Conservation (phyloP, 148 eudicot species). For the Amaranthus hypochondriacus region DNA sequence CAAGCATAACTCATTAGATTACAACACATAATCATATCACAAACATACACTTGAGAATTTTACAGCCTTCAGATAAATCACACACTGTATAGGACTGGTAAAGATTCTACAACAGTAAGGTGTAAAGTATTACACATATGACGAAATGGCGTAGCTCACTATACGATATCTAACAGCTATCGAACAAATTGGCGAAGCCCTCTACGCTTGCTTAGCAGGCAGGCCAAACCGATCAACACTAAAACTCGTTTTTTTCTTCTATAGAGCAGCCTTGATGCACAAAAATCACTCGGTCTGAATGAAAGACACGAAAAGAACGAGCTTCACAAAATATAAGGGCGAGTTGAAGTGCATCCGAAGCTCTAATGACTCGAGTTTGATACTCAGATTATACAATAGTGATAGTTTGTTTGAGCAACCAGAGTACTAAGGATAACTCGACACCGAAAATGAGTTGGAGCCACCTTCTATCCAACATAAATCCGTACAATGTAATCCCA, state of each 20-base stretch:
- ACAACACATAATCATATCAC: background rate
- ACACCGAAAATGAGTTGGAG: constrained; percentile 72
- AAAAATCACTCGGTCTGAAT: background rate
- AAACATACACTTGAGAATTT: background rate
- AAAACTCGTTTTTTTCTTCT: background rate
- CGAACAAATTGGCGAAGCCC: too few relatives aligned
- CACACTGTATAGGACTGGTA: background rate
- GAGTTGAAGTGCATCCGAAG: background rate
- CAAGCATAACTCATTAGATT: background rate
- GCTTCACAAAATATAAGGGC: background rate
- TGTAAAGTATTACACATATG: background rate
- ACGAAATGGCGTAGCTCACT: constrained; percentile 3
- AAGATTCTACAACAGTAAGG: constrained; percentile 6
- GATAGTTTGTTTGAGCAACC: constrained; percentile 75
- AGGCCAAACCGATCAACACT: background rate
- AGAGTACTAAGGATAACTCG: constrained; percentile 70
- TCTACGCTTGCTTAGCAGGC: background rate
- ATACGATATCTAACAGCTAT: background rate
- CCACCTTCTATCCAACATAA: constrained; percentile 68
- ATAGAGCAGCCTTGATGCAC: background rate
- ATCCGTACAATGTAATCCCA: constrained; percentile 75
- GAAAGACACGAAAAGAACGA: background rate
- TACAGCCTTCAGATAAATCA: background rate
- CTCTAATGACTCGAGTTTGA: background rate
- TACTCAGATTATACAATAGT: constrained; percentile 33